A percentile compares a stretch with the other conserved stretches of the same genome.
Conservation (phyloP, 805 yeast genomes). For the Citeromyces nyonsensis region DNA sequence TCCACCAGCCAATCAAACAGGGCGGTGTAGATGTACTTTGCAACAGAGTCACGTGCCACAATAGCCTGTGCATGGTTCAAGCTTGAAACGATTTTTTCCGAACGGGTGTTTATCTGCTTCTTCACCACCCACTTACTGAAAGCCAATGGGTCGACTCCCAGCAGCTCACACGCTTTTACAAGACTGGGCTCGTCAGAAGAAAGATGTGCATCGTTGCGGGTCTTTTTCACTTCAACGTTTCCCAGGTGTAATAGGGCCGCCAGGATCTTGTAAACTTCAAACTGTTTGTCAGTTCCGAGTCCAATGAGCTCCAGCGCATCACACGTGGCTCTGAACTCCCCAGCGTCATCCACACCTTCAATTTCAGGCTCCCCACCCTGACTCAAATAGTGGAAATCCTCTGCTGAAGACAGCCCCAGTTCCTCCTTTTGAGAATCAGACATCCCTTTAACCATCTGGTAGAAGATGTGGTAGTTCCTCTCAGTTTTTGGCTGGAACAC, state of each 20-base stretch:
- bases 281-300: conserved; percentile 39
- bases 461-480: conserved; percentile 90
- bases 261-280: conserved; percentile 57
- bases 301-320: conserved; percentile 76
- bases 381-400: conserved; percentile 66
- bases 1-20: conserved; percentile 91
- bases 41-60: conserved; percentile 93
- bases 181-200: conserved; percentile 79
- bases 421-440: conserved; percentile 33
- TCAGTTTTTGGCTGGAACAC: conserved; percentile 88
- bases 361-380: conserved; percentile 73
- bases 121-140: conserved; percentile 89
- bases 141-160: conserved; percentile 58
- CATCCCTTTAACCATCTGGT: conserved; percentile 74
- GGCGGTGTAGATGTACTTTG: conserved; percentile 85
- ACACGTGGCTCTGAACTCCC: conserved; percentile 62
- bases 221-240: conserved; percentile 74
- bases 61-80: conserved; percentile 70
- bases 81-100: conserved; percentile 80
- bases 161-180: conserved; percentile 66
- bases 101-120: conserved; percentile 83
- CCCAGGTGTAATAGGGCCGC: conserved; percentile 90
- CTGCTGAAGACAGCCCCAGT: conserved; percentile 47
- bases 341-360: conserved; percentile 66
- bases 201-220: conserved; percentile 70